Conservation (phyloP, 352 stramenopile genomes). For the Aphanomyces stellatus region DNA sequence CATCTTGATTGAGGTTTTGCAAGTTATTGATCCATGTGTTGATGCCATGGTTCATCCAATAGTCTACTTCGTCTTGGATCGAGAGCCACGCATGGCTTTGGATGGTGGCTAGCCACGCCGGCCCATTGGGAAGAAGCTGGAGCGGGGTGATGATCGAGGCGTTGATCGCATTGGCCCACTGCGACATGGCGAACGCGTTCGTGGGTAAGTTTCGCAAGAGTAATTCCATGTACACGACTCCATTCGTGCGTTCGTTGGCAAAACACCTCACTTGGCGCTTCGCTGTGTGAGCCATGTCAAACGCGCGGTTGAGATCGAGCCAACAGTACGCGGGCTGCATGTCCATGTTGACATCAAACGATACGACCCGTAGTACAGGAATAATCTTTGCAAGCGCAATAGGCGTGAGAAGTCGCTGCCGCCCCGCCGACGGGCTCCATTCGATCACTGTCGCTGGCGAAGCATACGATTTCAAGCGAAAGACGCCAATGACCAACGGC, state of each 20-base stretch:
- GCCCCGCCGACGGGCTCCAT: not conserved
- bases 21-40: not conserved
- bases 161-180: not conserved
- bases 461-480: not conserved
- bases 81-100: not conserved
- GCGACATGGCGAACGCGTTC: not conserved
- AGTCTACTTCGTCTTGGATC: not conserved
- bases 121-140: not conserved
- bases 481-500: not conserved
- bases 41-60: not conserved
- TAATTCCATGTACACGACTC: conserved; percentile 7
- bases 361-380: not conserved
- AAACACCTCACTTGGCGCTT: conserved; percentile 8
- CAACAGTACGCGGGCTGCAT: conserved; percentile 11
- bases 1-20: conserved; percentile 11
- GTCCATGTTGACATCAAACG: not conserved
- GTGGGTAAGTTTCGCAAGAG: not conserved
- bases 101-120: not conserved
- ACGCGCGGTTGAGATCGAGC: not conserved
- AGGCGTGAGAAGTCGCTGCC: not conserved
- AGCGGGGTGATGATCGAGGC: not conserved
- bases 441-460: not conserved
- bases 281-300: not conserved
- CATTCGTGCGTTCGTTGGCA: not conserved
- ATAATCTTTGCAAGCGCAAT: not conserved